Evolutionary conservation across 2,329 filamentous ascomycete species (phyloP).

Genomic region (Ampelomyces quisqualis): DNA sequence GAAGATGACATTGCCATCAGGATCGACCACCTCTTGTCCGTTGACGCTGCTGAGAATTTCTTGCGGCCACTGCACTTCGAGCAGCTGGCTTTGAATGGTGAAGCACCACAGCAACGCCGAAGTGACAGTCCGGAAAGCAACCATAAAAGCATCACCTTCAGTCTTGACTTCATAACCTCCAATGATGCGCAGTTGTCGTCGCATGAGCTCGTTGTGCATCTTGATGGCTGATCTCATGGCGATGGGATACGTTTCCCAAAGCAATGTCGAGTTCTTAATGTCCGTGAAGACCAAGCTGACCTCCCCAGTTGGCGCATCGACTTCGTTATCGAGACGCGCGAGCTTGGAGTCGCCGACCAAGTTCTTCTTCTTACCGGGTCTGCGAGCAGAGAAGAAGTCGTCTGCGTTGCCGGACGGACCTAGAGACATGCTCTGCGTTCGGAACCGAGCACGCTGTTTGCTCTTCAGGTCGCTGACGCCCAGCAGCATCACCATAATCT

Average conservation of each 20-base stretch:
- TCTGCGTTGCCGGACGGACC: slow-evolving; percentile 73
- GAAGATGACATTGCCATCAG: slow-evolving; percentile 87
- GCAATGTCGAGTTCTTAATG: slow-evolving; percentile 94
- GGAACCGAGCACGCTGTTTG: slow-evolving; percentile 71
- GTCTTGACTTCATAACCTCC: slow-evolving; percentile 99
- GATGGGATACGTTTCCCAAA: slow-evolving; percentile 94
- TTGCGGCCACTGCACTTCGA: slow-evolving; percentile 89
- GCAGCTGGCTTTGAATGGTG: slow-evolving; percentile 81
- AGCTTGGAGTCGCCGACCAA: slow-evolving; percentile 77
- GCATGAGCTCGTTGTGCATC: slow-evolving; percentile 96
- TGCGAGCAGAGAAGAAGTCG: slow-evolving; percentile 66
- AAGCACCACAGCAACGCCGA: slow-evolving; percentile 96
- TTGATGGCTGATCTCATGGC: slow-evolving; percentile 97
- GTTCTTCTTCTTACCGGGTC: slow-evolving; percentile 59
- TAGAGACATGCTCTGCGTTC: slow-evolving; percentile 82
- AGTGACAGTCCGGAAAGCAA: slow-evolving; percentile 94
- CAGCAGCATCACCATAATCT: slow-evolving; percentile 99
- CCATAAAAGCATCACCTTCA: slow-evolving; percentile 99
- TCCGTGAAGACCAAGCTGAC: slow-evolving; percentile 96
- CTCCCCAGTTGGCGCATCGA: slow-evolving; percentile 86
- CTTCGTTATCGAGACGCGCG: slow-evolving; percentile 82
- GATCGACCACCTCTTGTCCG: slow-evolving; percentile 78
- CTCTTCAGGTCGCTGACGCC: slow-evolving; percentile 89
- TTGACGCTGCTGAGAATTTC: slow-evolving; percentile 86
- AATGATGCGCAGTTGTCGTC: slow-evolving; percentile 85